Conservation (phyloP, 352 stramenopile species). For the Pythium plurisporium region DNA sequence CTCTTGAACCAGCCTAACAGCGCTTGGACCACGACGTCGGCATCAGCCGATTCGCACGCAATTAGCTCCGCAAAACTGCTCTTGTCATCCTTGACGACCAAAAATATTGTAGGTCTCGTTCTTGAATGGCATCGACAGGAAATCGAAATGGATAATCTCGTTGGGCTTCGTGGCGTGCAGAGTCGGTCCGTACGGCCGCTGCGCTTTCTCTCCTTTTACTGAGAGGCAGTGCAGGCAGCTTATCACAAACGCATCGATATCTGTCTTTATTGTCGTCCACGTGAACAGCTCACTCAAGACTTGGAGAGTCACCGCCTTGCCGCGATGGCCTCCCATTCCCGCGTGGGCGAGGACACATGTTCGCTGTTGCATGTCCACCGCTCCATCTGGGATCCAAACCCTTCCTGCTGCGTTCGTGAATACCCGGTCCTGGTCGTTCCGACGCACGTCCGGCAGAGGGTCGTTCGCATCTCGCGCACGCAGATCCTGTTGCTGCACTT, state of each 20-base stretch:
- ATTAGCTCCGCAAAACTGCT: constrained; percentile 23
- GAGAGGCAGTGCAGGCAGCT: constrained; percentile 22
- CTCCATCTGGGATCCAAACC: constrained; percentile 24
- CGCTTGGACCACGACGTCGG: neutral
- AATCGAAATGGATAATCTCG: constrained; percentile 37
- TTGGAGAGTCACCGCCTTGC: constrained; percentile 10
- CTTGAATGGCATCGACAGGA: constrained; percentile 16
- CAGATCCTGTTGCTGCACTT: neutral
- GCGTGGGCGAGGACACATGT: constrained; percentile 25
- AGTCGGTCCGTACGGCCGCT: constrained; percentile 16
- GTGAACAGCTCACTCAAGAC: constrained; percentile 9
- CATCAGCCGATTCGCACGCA: constrained; percentile 2
- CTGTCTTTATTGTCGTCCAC: constrained; percentile 8
- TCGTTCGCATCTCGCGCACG: neutral
- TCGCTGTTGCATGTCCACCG: constrained; percentile 18
- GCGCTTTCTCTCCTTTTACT: constrained; percentile 4
- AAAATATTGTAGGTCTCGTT: constrained; percentile 23
- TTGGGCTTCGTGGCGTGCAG: constrained; percentile 29
- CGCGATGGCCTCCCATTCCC: constrained; percentile 22
- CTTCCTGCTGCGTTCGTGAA: neutral
- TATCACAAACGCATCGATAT: constrained; percentile 17
- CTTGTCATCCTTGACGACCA: constrained; percentile 31
- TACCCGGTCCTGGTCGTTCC: neutral
- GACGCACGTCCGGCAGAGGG: neutral
- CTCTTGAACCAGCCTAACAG: constrained; percentile 25